These are phyloP conservation scores for Tetrapisispora pingtungensis DNA, from an alignment of 805 yeast species.

Conservation along the genomic window DNA sequence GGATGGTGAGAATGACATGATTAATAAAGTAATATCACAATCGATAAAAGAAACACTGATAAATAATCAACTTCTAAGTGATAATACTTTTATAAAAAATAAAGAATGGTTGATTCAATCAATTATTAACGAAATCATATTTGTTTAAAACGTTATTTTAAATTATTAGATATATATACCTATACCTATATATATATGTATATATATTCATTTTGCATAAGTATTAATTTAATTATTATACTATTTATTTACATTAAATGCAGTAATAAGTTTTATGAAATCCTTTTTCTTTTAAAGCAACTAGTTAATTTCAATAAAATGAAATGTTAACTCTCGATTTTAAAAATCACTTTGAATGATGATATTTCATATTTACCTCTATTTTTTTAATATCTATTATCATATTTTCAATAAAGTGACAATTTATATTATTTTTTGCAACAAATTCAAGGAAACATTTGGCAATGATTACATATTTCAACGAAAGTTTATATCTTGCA, in stretches of 20 bases:
- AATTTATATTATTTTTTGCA: conserved; percentile 19
- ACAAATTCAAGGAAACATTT: conserved; percentile 19
- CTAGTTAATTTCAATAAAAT: too few relatives aligned
- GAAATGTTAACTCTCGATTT: too few relatives aligned
- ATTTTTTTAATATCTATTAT: conserved; percentile 16
- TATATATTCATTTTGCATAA: not conserved
- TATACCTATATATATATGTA: not conserved
- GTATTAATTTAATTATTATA: not conserved
- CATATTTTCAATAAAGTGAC: conserved; percentile 22
- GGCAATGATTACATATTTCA: conserved; percentile 21
- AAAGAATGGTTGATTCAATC: conserved; percentile 29
- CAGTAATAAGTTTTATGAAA: too few relatives aligned
- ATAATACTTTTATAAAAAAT: conserved; percentile 14
- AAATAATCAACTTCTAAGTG: not conserved
- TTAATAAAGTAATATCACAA: not conserved
- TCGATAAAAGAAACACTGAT: not conserved
- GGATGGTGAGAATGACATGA: conserved; percentile 1
- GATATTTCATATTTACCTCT: conserved; percentile 4
- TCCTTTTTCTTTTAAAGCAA: too few relatives aligned
- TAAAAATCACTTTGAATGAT: not conserved
- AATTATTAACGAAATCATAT: conserved; percentile 18
- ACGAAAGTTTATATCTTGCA: conserved; percentile 23
- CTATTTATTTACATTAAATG: not conserved
- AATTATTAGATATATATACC: too few relatives aligned
- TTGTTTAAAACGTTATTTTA: conserved; percentile 1